Evolutionary conservation across 2,329 filamentous ascomycete species (phyloP), one percentile per base, ranked within the genome.

Genomic region (Phialophora verrucosa): DNA sequence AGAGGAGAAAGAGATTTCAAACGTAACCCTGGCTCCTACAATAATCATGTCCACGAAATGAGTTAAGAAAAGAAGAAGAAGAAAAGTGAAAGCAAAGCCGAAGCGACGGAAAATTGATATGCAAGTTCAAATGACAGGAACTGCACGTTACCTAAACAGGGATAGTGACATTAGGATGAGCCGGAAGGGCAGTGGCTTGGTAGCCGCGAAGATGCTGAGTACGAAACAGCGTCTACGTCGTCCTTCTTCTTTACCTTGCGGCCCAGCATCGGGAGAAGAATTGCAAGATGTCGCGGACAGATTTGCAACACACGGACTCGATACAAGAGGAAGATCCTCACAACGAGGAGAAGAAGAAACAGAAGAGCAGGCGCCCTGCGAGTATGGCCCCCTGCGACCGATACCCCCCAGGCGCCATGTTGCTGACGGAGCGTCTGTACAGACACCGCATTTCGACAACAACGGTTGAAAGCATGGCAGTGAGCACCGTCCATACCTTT

Each of bases 381-480:
- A 97, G 93, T 96, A 79, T 78, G 85, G 76, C 56, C 56, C 57
- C 59, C 25, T 59, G 56, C 56, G 54, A n/a, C 57, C 49, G 54
- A 20, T 64, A 42, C 32, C 35, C 59, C 35, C 42, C 29, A 23
- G 27, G 32, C 53, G 25, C 47, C 42, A 42, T 50, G 38, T 35
- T 63, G 62, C 67, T 70, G 51, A 68, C 32, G 63, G 51, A 42
- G 57, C 54, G 60, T 67, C 68, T 53, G 70, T 67, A 63, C 75
- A 96, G 92, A 98, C 82, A 98, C 94, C 66, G 95, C 95, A 11
- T 99, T 98, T 78, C 88, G 95, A 74, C 95, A 99, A 78, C 95
- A 99, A 81, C 89, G 95, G 77, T 82, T 99, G 79, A 97, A 98
- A 82, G 95, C 95, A 83, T 99, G 95, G 95, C 95, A 99, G 90